These are phyloP conservation scores for Abortiporus biennis DNA, from an alignment of 1,284 basidiomycete species.

Conservation along the genomic window DNA sequence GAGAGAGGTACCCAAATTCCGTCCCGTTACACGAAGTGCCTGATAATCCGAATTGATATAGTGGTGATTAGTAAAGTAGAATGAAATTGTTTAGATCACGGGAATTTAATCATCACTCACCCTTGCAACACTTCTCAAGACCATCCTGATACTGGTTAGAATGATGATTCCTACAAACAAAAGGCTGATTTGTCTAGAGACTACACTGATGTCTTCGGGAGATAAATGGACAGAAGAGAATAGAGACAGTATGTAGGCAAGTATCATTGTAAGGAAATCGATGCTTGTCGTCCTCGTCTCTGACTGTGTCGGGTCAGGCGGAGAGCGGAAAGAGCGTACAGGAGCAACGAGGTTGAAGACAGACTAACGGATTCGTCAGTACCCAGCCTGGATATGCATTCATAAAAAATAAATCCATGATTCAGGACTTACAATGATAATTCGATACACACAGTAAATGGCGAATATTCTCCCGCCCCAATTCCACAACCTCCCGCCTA, in stretches of 20 bases:
- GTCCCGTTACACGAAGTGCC: constrained; percentile 59
- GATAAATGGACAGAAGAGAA: constrained; percentile 29
- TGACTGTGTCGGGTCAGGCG: constrained; percentile 11
- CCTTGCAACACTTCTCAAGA: constrained; percentile 58
- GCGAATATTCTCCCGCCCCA: constrained; percentile 51
- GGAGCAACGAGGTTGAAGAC: constrained; percentile 50
- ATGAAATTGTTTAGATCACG: too few relatives aligned
- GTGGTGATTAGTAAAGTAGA: neutral
- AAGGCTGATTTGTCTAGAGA: constrained; percentile 64
- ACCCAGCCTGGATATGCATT: neutral
- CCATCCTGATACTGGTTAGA: constrained; percentile 58
- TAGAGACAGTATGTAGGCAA: constrained; percentile 46
- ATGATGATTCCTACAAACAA: constrained; percentile 69
- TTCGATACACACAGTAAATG: constrained; percentile 61
- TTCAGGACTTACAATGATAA: constrained; percentile 56
- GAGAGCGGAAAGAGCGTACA: constrained; percentile 22
- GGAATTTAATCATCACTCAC: constrained; percentile 25
- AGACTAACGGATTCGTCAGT: too few relatives aligned
- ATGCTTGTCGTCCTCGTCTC: constrained; percentile 42
- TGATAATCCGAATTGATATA: constrained; percentile 21
- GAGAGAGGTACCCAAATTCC: constrained; percentile 61
- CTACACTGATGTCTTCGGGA: constrained; percentile 35
- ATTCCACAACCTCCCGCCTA: constrained; percentile 46
- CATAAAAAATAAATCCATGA: neutral
- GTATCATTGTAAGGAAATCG: constrained; percentile 53